Conservation (phyloP, 2,329 filamentous ascomycete species). For the Stachybotrys echinatus region DNA sequence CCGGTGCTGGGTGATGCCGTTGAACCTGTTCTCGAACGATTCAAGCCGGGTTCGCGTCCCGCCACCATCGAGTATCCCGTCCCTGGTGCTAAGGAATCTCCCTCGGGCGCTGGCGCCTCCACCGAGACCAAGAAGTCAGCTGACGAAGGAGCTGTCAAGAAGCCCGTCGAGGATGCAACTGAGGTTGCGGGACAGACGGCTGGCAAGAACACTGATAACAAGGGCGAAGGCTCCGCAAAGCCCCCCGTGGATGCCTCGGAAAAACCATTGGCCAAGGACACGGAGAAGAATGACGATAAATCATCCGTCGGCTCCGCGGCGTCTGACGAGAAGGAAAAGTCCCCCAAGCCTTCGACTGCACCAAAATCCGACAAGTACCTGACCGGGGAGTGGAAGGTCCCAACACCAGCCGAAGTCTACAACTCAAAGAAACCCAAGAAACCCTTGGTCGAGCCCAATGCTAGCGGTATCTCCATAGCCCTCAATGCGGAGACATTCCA, state of each 20-base stretch:
- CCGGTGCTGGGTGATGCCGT: slow-evolving; percentile 62
- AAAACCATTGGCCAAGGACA: slow-evolving; percentile 9
- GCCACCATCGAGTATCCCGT: slow-evolving; percentile 63
- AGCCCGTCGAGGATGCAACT: slow-evolving; percentile 21
- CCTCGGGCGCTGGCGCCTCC: slow-evolving; percentile 14
- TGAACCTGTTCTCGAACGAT: slow-evolving; percentile 70
- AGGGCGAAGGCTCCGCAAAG: slow-evolving; percentile 9
- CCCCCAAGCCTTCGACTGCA: background rate
- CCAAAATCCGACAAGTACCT: slow-evolving; percentile 17
- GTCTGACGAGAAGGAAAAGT: slow-evolving; percentile 16
- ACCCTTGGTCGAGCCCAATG: slow-evolving; percentile 57
- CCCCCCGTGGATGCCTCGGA: slow-evolving; percentile 5
- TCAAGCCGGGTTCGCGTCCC: slow-evolving; percentile 76
- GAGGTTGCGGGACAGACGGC: slow-evolving; percentile 19
- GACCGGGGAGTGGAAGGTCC: slow-evolving; percentile 21
- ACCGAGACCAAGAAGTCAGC: slow-evolving; percentile 7
- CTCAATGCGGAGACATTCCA: slow-evolving; percentile 85
- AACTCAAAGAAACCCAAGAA: slow-evolving; percentile 40
- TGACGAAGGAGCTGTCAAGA: slow-evolving; percentile 5
- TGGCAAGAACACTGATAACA: slow-evolving; percentile 8
- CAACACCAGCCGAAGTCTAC: slow-evolving; percentile 20
- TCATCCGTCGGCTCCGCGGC: slow-evolving; percentile 4
- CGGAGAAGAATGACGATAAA: slow-evolving; percentile 6
- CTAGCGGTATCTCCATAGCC: slow-evolving; percentile 66
- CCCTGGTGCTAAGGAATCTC: slow-evolving; percentile 54